Evolutionary conservation across 768 basidiomycete species (phyloP), one percentile per base, ranked within the genome.

Genomic region (Mrakia hoshinonis): DNA sequence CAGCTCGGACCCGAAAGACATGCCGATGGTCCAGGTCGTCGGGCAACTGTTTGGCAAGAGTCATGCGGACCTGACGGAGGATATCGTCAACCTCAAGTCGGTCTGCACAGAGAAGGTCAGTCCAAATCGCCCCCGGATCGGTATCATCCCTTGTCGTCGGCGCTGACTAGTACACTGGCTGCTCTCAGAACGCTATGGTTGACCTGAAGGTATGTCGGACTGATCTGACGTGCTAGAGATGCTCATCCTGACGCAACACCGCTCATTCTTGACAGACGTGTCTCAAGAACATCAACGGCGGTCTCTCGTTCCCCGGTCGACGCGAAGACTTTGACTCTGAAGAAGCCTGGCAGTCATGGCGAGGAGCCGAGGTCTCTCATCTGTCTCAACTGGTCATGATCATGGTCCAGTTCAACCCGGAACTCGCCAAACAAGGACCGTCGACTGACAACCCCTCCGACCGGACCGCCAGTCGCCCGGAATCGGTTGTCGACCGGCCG

Each of bases 251-350:
- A n/a, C n/a, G n/a, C n/a, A n/a, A n/a, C n/a, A n/a, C n/a, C n/a
- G 74, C 63, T 74, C 72, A 49, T 51, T 68, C 68, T 31, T 29
- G 77, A 5, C 76, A 93, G 90, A 90, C 89, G 46, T 93, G 90
- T 77, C 82, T 97, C 67, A 95, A 95, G 82, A 90, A 92, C 74
- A 89, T 97, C 77, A 90, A 89, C 67, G 87, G 89, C 18, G 89
- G 91, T 31, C 83, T 84, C 15, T 81, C 89, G 0, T 94, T 94
- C 77, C 92, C 93, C 1, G 91, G 90, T 24, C 85, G 88, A 64
- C 84, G 89, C 74, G 88, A 91, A 73, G 93, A 98, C 78, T 98
- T 97, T 77, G 85, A 87, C 43, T 87, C 79, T 67, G 89, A 92
- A 6, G 85, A 86, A 2, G 90, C 90, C 0, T 98, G 89, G 86